phyloP scores from a whole-genome alignment of 768 basidiomycete species.

The Daedalea quercina region DNA sequence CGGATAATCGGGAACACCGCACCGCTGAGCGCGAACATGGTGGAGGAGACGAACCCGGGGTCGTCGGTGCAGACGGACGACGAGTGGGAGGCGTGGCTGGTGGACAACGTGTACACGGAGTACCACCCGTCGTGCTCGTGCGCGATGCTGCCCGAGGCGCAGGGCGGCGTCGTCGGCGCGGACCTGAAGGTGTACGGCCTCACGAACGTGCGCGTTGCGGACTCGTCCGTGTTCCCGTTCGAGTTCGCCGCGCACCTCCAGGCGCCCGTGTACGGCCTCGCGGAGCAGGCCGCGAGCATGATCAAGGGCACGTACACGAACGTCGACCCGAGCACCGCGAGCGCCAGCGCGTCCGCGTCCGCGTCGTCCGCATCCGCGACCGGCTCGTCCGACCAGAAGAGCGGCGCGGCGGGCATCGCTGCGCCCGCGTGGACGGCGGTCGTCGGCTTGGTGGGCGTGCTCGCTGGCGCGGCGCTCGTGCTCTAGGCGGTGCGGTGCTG shows the following conservation, averaged over 20 bases:
- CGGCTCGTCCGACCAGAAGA: neutral
- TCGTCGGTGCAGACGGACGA: conserved; percentile 43
- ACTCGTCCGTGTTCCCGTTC: conserved; percentile 52
- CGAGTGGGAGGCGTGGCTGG: conserved; percentile 49
- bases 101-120: conserved; percentile 39
- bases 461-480: conserved; percentile 5
- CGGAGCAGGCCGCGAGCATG: conserved; percentile 40
- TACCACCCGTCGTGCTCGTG: conserved; percentile 55
- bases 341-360: neutral
- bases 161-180: conserved; percentile 54
- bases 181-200: conserved; percentile 51
- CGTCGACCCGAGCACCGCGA: conserved; percentile 7
- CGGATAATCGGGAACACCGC: conserved; percentile 44
- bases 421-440: neutral
- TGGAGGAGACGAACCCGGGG: conserved; percentile 46
- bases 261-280: conserved; percentile 35
- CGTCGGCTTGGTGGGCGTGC: conserved; percentile 1
- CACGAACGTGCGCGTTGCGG: conserved; percentile 50
- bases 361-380: conserved; percentile 1
- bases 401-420: neutral
- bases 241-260: conserved; percentile 40
- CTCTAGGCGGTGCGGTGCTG: neutral
- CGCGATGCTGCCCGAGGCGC: conserved; percentile 47
- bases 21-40: conserved; percentile 41
- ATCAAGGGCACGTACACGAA: conserved; percentile 34